These are phyloP conservation scores for Annulohypoxylon nitens DNA, from an alignment of 495 filamentous ascomycete species.

Conservation along the genomic window DNA sequence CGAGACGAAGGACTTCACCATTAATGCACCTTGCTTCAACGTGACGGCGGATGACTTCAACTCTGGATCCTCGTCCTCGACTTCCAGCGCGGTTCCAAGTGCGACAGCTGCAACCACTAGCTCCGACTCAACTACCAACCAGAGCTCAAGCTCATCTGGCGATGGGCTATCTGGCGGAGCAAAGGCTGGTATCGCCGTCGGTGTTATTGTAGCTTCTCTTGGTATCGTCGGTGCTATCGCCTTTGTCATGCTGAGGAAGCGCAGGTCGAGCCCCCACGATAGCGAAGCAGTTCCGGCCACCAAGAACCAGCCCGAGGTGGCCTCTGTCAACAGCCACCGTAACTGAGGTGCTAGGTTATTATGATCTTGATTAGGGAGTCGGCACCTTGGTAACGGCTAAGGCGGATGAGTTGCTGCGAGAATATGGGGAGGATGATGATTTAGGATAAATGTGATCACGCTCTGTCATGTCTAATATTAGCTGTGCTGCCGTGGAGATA, in stretches of 20 bases:
- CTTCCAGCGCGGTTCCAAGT: slow-evolving; percentile 27
- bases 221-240: slow-evolving; percentile 43
- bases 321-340: slow-evolving; percentile 45
- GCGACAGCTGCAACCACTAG: slow-evolving; percentile 22
- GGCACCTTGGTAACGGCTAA: neutral
- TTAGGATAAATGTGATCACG: slow-evolving; percentile 15
- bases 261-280: slow-evolving; percentile 24
- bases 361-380: neutral
- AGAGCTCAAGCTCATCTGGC: slow-evolving; percentile 22
- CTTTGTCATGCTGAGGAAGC: slow-evolving; percentile 44
- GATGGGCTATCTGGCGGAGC: slow-evolving; percentile 58
- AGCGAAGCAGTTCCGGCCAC: slow-evolving; percentile 17
- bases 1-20: slow-evolving; percentile 54
- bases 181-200: slow-evolving; percentile 64
- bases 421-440: neutral
- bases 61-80: slow-evolving; percentile 39
- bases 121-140: slow-evolving; percentile 3
- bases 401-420: neutral
- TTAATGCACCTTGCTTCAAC: slow-evolving; percentile 64
- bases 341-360: neutral
- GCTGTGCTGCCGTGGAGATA: neutral
- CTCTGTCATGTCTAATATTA: neutral
- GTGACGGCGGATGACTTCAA: slow-evolving; percentile 57
- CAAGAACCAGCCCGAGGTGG: slow-evolving; percentile 40
- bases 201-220: slow-evolving; percentile 56